A percentile compares a stretch with the other conserved stretches of the same genome.
Conservation (phyloP, 768 basidiomycete species). For the Russula sp. region DNA sequence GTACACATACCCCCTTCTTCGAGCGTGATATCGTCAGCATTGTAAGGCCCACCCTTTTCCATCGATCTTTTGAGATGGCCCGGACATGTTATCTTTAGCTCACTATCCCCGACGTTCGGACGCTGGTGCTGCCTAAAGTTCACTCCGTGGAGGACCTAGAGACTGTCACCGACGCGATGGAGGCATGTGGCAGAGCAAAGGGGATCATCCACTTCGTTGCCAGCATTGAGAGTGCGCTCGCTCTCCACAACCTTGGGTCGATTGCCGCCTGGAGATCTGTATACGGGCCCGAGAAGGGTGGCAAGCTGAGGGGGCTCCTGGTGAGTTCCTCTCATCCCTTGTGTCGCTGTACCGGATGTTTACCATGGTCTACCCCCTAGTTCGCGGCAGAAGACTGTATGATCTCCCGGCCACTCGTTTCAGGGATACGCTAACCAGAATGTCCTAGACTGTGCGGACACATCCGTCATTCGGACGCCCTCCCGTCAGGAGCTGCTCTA, state of each 20-base stretch:
- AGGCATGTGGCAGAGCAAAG: constrained; percentile 26
- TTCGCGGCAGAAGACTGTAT: constrained; percentile 94
- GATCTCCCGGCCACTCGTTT: constrained; percentile 19
- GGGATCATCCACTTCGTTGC: constrained; percentile 55
- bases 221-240: constrained; percentile 79
- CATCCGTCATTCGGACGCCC: constrained; percentile 67
- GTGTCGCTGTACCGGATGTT: background rate
- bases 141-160: constrained; percentile 62
- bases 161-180: constrained; percentile 45
- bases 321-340: constrained; percentile 32
- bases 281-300: constrained; percentile 39
- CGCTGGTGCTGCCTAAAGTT: constrained; percentile 81
- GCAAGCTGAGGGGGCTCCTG: constrained; percentile 55
- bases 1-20: constrained; percentile 58
- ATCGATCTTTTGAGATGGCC: background rate
- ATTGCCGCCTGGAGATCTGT: constrained; percentile 66
- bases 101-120: constrained; percentile 40
- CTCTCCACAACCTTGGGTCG: constrained; percentile 54
- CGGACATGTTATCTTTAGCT: constrained; percentile 32
- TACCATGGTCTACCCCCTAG: constrained; percentile 33
- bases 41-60: constrained; percentile 31
- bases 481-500: constrained; percentile 74
- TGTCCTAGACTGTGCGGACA: constrained; percentile 76
- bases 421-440: background rate
- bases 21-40: constrained; percentile 53